These are phyloP conservation scores for Lonicera japonica DNA, from an alignment of 129 eudicot species.

Conservation along the genomic window DNA sequence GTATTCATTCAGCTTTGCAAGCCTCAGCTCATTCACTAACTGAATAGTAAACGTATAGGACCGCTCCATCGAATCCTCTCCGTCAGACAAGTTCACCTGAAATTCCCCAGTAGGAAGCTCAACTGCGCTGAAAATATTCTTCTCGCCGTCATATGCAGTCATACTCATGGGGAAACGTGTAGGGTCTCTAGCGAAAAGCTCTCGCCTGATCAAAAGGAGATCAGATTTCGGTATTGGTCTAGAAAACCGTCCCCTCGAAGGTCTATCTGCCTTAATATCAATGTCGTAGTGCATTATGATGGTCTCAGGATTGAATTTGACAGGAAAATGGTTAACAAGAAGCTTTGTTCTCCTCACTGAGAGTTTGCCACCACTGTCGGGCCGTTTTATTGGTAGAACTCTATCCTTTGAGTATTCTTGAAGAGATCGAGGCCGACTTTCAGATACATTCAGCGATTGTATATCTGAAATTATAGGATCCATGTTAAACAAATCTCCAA, in stretches of 20 bases:
- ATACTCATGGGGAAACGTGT: conserved; percentile 26
- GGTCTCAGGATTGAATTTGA: conserved; percentile 29
- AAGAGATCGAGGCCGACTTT: background rate
- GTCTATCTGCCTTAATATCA: conserved; percentile 24
- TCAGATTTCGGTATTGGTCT: conserved; percentile 29
- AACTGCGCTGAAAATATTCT: conserved; percentile 50
- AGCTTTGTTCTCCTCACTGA: conserved; percentile 22
- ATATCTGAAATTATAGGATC: background rate
- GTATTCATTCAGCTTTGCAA: conserved; percentile 54
- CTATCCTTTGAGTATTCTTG: background rate
- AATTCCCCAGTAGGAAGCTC: conserved; percentile 37
- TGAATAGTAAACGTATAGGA: conserved; percentile 37
- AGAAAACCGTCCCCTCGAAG: conserved; percentile 15
- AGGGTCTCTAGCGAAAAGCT: conserved; percentile 31
- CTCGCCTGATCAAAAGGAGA: conserved; percentile 27
- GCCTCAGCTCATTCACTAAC: conserved; percentile 38
- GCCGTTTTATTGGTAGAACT: conserved; percentile 47
- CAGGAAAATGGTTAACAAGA: conserved; percentile 59
- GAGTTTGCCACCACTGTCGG: conserved; percentile 40
- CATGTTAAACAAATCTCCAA: too few species aligned
- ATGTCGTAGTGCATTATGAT: conserved; percentile 45
- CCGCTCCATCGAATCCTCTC: conserved; percentile 23
- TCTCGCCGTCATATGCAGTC: conserved; percentile 72
- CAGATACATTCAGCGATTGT: background rate
- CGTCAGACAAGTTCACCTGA: conserved; percentile 33